Evolutionary conservation across 495 filamentous ascomycete genomes (phyloP).

Genomic region (Venustampulla echinocandica): DNA sequence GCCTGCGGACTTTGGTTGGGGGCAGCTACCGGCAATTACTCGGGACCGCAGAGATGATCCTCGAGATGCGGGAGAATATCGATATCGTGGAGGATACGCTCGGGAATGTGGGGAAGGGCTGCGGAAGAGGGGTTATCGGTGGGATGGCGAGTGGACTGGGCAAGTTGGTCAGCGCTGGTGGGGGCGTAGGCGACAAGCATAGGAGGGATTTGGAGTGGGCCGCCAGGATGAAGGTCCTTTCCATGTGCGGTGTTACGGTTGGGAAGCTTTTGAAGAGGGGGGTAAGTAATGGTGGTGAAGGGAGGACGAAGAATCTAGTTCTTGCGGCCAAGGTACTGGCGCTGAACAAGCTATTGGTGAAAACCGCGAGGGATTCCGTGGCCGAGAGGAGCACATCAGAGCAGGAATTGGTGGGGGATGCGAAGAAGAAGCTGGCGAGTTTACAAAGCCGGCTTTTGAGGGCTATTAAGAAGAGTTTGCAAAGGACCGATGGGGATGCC

Average conservation of each 20-base stretch:
- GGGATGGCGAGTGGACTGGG: slow-evolving; percentile 55
- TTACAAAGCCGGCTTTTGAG: slow-evolving; percentile 52
- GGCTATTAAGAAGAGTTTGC: slow-evolving; percentile 60
- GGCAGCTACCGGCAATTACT: slow-evolving; percentile 87
- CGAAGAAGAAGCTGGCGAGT: slow-evolving; percentile 52
- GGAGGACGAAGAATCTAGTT: slow-evolving; percentile 44
- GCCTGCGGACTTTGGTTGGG: slow-evolving; percentile 86
- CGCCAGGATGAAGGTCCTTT: slow-evolving; percentile 35
- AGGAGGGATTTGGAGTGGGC: slow-evolving; percentile 14
- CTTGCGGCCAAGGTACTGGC: slow-evolving; percentile 75
- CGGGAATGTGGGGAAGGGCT: slow-evolving; percentile 62
- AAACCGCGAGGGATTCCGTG: slow-evolving; percentile 49
- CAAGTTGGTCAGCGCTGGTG: slow-evolving; percentile 42
- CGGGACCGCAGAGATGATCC: slow-evolving; percentile 84
- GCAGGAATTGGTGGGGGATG: slow-evolving; percentile 46
- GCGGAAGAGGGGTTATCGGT: slow-evolving; percentile 65
- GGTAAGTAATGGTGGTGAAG: background rate
- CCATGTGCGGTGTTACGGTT: slow-evolving; percentile 31
- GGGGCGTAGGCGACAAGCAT: slow-evolving; percentile 36
- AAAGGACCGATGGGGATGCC: slow-evolving; percentile 31
- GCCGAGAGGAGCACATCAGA: slow-evolving; percentile 24
- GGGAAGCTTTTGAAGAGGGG: slow-evolving; percentile 25
- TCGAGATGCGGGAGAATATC: slow-evolving; percentile 77
- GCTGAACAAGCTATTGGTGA: slow-evolving; percentile 61
- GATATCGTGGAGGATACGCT: slow-evolving; percentile 61